These are phyloP conservation scores for Platanthera guangdongensis DNA, from an alignment of 106 monocot genomes.

Conservation along the genomic window DNA sequence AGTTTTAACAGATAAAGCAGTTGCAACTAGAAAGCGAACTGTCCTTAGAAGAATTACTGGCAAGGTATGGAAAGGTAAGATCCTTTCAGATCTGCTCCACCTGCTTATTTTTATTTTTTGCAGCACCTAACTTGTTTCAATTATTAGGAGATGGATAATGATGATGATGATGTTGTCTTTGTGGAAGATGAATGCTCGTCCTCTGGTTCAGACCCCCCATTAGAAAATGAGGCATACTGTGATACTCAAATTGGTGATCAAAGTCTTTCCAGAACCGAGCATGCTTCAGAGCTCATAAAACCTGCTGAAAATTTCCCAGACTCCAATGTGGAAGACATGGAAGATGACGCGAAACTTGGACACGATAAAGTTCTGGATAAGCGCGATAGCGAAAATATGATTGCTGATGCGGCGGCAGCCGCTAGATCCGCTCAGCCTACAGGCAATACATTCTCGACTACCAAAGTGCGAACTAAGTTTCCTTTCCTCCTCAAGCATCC, in stretches of 20 bases:
- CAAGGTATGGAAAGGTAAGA: slow-evolving; percentile 87
- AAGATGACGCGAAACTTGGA: slow-evolving; percentile 5
- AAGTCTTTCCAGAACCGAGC: slow-evolving; percentile 7
- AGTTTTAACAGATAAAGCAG: slow-evolving; percentile 55
- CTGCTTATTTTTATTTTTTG: not conserved
- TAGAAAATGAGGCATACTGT: slow-evolving; percentile 14
- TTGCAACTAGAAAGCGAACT: slow-evolving; percentile 86
- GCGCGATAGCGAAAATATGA: slow-evolving; percentile 64
- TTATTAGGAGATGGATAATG: slow-evolving; percentile 41
- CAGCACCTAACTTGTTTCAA: not conserved
- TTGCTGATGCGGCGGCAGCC: slow-evolving; percentile 95
- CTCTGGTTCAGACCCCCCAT: slow-evolving; percentile 33
- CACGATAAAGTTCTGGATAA: slow-evolving; percentile 20
- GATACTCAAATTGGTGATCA: slow-evolving; percentile 9
- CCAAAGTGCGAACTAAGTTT: slow-evolving; percentile 92
- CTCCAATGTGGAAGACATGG: slow-evolving; percentile 10
- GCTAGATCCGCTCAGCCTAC: slow-evolving; percentile 99
- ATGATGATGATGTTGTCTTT: slow-evolving; percentile 21
- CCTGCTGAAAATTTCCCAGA: not conserved
- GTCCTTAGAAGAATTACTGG: slow-evolving; percentile 76
- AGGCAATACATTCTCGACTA: slow-evolving; percentile 96
- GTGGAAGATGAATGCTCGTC: slow-evolving; percentile 38
- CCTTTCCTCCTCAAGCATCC: slow-evolving; percentile 92
- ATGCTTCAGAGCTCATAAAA: slow-evolving; percentile 10
- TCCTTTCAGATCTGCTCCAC: not conserved